Base-by-base conservation (phyloP, 2,329 filamentous ascomycete species). In the Colletotrichum sp. region DNA sequence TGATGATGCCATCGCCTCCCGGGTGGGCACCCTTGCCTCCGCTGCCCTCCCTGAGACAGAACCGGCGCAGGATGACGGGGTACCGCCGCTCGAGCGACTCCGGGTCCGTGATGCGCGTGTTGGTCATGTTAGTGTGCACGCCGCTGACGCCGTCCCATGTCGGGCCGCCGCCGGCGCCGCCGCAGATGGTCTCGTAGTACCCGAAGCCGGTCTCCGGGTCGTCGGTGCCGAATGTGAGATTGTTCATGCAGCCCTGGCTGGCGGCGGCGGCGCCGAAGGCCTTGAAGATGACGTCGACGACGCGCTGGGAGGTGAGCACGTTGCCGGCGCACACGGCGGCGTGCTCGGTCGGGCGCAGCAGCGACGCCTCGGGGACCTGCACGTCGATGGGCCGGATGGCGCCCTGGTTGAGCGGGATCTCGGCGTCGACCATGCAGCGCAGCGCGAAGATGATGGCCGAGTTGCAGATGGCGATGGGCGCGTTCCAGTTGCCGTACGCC, bases 111-210 rank as follows among this genome's bases (percentile, higher is more conserved):
- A 96, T 96, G 15, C 94, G 90, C 6, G 95, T 96, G 83, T 97
- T 97, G 7, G 95, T 96, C 93, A 96, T 96, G 85, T 96, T 94
- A 2, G 92, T 93, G 81, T 96, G 94, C 24, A 96, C 94, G 30
- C 93, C 94, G 68, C 88, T 92, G 10, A 93, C 93, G 39, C 95
- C 95, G 76, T 94, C 88, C 94, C 94, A 96, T 15, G 88, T 88
- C 0, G 92, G 90, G 0, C 94, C 94, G 0, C 94, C 95, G 36
- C 95, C 95, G 49, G 90, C 92, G 1, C 95, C 95, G 49, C 95
- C 95, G 1, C 93, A 93, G 78, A 97, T 96, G 9, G 95, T 96
- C 84, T 97, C 95, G 83, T 96, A 96, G 87, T 96, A 97, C 13
- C 95, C 95, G 81, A 97, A 97, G 0, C 95, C 95, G 21, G 71